Evolutionary conservation across 2,329 filamentous ascomycete genomes (phyloP).

Genomic region (Fusarium euwallaceae): DNA sequence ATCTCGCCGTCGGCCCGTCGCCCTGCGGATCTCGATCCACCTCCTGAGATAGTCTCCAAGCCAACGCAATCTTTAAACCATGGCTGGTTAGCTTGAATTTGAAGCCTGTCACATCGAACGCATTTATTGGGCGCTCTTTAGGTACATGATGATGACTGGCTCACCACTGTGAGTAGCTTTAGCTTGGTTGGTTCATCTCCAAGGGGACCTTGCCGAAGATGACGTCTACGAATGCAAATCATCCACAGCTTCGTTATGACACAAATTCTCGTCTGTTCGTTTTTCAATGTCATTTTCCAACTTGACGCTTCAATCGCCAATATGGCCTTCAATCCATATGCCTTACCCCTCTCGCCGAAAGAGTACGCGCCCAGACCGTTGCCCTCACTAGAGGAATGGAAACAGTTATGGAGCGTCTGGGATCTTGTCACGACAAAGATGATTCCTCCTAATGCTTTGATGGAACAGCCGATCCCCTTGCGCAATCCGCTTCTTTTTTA

Average conservation of each 20-base stretch:
- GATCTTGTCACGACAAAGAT: conserved; percentile 32
- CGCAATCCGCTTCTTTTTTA: conserved; percentile 33
- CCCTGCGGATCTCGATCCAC: not conserved
- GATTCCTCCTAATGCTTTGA: conserved; percentile 11
- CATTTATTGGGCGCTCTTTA: not conserved
- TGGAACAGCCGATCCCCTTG: conserved; percentile 33
- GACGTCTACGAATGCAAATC: not conserved
- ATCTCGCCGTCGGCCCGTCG: not conserved
- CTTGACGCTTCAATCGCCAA: not conserved
- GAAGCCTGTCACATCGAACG: not conserved
- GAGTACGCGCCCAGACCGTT: conserved; percentile 25
- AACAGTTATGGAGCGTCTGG: conserved; percentile 32
- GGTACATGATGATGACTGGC: not conserved
- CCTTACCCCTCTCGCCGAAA: conserved; percentile 20
- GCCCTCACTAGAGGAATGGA: conserved; percentile 31
- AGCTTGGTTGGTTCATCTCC: not conserved
- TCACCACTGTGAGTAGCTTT: not conserved
- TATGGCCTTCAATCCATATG: conserved; percentile 59
- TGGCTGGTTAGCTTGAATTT: not conserved
- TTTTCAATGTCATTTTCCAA: not conserved
- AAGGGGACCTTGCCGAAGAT: not conserved
- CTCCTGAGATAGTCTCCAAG: not conserved
- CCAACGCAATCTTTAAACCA: not conserved
- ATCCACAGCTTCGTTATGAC: too few species aligned
- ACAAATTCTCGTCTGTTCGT: too few species aligned